Percentiles rank a stretch among this genome's conserved stretches.
phyloP scores from a whole-genome alignment of 208 protist species.

The Leishmania lainsoni region DNA sequence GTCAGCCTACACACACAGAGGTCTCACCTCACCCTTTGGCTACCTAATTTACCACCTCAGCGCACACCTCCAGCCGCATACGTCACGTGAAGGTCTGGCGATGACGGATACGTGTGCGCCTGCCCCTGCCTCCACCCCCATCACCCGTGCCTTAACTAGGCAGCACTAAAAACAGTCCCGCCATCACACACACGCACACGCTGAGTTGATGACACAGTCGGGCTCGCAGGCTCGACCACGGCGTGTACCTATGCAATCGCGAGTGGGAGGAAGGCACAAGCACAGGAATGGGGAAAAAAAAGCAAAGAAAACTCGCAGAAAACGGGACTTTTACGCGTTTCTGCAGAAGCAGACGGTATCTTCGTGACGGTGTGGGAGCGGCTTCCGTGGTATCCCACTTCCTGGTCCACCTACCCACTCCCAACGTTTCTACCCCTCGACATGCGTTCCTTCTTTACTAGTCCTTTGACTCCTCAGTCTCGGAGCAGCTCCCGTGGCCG shows the following conservation, averaged over 20 bases:
- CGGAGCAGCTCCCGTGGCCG: neutral
- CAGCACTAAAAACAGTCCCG: neutral
- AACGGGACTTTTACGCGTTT: neutral
- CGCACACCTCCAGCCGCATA: neutral
- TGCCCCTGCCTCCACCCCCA: neutral
- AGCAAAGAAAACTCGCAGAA: neutral
- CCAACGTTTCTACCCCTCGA: neutral
- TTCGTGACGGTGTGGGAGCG: neutral
- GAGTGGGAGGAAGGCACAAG: neutral
- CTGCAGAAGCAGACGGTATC: neutral
- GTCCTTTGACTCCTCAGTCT: neutral
- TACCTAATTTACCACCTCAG: neutral
- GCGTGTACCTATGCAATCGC: neutral
- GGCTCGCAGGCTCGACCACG: neutral
- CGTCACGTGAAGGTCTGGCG: neutral
- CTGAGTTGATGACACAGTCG: neutral
- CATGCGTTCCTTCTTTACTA: neutral
- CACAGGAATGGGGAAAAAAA: neutral
- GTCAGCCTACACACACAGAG: neutral
- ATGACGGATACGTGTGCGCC: neutral
- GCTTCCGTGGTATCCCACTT: neutral
- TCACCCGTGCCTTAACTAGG: neutral
- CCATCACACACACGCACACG: neutral
- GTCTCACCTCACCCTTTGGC: neutral
- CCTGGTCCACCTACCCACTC: neutral